phyloP scores from a whole-genome alignment of 139 green algal genomes.

The Gonium pectorale region DNA sequence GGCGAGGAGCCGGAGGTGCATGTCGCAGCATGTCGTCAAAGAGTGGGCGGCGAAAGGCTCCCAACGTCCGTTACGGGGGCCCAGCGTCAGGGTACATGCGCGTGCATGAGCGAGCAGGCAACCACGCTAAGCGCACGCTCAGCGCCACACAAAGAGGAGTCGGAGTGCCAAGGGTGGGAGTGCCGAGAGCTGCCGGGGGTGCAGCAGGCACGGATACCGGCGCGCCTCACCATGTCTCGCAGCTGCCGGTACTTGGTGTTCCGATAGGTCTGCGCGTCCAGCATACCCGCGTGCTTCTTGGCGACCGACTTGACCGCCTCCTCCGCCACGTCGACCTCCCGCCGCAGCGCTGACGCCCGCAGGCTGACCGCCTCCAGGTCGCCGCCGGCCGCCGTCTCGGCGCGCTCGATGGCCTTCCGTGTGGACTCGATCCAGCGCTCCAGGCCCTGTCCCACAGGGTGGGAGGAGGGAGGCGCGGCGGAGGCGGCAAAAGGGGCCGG shows the following conservation, averaged over 20 bases:
- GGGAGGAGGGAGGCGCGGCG: background rate
- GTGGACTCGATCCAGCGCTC: background rate
- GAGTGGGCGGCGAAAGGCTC: too few relatives aligned
- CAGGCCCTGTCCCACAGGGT: background rate
- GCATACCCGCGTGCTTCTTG: slow-evolving; percentile 17
- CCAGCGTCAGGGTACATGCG: too few relatives aligned
- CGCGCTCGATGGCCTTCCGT: background rate
- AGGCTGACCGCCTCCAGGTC: slow-evolving; percentile 1
- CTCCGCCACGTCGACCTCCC: background rate
- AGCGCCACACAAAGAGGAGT: too few relatives aligned
- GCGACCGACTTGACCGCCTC: background rate
- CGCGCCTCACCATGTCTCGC: background rate
- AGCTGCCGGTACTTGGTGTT: slow-evolving; percentile 1
- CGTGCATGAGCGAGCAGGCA: background rate
- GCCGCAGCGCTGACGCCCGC: background rate
- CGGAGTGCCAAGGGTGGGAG: too few relatives aligned
- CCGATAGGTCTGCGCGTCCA: background rate
- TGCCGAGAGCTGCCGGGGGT: too few relatives aligned
- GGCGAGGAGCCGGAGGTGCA: too few relatives aligned
- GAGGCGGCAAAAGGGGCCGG: too few relatives aligned
- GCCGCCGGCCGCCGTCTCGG: background rate
- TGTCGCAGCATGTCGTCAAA: too few relatives aligned
- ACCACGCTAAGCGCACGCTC: background rate
- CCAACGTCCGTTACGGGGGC: too few relatives aligned
- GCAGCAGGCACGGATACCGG: background rate